Evolutionary conservation across 2,329 filamentous ascomycete species (phyloP).

Genomic region (Trichophyton verrucosum): DNA sequence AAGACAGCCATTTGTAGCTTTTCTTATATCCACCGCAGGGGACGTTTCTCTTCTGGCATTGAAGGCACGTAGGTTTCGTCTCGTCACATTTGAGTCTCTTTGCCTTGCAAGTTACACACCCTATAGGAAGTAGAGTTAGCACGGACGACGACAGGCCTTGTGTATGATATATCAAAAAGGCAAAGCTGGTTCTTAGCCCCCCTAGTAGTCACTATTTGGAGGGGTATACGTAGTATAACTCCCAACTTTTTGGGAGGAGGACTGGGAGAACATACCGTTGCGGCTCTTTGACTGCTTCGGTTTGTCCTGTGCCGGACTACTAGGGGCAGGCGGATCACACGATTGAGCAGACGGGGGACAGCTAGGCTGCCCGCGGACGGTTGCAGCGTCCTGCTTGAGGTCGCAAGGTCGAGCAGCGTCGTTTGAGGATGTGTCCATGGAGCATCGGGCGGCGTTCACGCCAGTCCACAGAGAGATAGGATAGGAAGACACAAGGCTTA

Average conservation of each 20-base stretch:
- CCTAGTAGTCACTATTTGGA: constrained; percentile 5
- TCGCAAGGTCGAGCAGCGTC: not conserved
- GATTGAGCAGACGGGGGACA: not conserved
- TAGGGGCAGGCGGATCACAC: not conserved
- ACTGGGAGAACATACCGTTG: constrained; percentile 47
- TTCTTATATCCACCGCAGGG: constrained; percentile 60
- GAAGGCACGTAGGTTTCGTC: constrained; percentile 54
- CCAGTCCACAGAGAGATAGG: no score
- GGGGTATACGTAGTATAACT: not conserved
- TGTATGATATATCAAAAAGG: not conserved
- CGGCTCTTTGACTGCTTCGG: constrained; percentile 64
- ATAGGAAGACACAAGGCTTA: no score
- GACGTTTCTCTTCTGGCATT: constrained; percentile 54
- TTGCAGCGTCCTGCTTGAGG: not conserved
- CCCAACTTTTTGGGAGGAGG: not conserved
- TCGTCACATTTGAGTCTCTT: constrained; percentile 65
- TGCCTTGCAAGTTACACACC: constrained; percentile 60
- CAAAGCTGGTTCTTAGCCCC: constrained; percentile 9
- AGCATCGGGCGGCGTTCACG: not conserved
- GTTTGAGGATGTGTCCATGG: not conserved
- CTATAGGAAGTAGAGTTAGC: constrained; percentile 29
- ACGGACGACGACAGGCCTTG: not conserved
- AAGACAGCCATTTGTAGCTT: constrained; percentile 62
- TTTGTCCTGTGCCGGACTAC: constrained; percentile 29
- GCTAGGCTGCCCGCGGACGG: not conserved